Evolutionary conservation across 2,329 filamentous ascomycete species (phyloP), one percentile per base, ranked within the genome.

Genomic region (Drechslerella coelobrocha): DNA sequence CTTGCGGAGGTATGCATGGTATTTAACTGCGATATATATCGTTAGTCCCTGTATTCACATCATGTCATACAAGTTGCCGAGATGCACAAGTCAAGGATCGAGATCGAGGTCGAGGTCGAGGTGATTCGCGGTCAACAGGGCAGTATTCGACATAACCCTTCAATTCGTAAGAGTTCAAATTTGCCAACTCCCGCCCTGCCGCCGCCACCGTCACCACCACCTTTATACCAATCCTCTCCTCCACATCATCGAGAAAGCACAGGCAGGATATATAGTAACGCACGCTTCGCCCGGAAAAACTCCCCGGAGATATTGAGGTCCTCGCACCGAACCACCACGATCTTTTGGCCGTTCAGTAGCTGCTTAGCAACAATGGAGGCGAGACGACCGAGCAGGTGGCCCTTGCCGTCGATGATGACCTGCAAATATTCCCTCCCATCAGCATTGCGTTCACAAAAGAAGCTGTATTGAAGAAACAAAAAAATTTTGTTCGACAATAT

Each of bases 211-310:
- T 29, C 50, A 34, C 14, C 17, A 14, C 50, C 4, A 31, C 23
- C 5, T 27, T n/a, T 53, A 6, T 26, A 41, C 26, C 21, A 21
- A 24, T 53, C 31, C 24, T 4, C 14, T 26, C 23, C 5, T 23
- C 21, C 24, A 12, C 14, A 41, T 50, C 34, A 48, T 17, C 29
- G 9, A 27, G 34, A 14, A 14, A 39, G 4, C 39, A 50, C 27
- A 53, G 19, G 29, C 73, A 61, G 48, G 60, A 72, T 75, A 73
- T 74, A 73, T 76, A 76, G 75, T 75, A 80, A 96, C 93, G 84
- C 96, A 99, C 94, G 90, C 90, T 99, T 99, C 78, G 93, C 89
- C 83, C 94, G 92, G 90, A 99, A 99, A 91, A 99, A 99, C 87
- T 97, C 94, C 85, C 94, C 94, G 78, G 94, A 99, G 88, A 99